A percentile compares a stretch with the other conserved stretches of the same genome.
Conservation (phyloP, 2,329 filamentous ascomycete species). For the Aspergillus fumigatus region DNA sequence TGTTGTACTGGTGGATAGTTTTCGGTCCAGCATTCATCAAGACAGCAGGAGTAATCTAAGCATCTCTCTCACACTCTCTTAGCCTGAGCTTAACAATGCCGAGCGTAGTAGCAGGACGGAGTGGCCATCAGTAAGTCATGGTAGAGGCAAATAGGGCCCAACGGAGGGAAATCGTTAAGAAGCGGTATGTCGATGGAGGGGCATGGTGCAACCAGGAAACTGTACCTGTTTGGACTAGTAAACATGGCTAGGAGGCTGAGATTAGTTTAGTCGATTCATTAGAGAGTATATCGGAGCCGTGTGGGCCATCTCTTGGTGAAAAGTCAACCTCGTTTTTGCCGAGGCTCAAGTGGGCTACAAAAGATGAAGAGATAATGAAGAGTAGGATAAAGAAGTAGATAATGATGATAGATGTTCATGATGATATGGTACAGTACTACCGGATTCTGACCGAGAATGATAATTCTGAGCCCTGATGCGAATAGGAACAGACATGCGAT, state of each 20-base stretch:
- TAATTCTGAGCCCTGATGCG: background rate
- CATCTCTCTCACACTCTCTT: background rate
- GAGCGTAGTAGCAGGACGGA: background rate
- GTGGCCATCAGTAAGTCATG: background rate
- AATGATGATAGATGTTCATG: background rate
- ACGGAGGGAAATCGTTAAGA: background rate
- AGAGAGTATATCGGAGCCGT: background rate
- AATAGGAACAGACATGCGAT: background rate
- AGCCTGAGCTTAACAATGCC: background rate
- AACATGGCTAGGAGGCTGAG: background rate
- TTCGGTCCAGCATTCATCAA: background rate
- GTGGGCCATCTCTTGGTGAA: background rate
- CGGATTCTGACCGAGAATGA: background rate
- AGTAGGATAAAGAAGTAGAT: background rate
- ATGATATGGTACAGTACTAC: background rate
- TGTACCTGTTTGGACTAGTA: background rate
- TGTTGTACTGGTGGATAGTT: background rate
- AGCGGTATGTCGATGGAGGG: background rate
- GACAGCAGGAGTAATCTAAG: background rate
- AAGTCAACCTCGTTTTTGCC: background rate
- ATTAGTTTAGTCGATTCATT: background rate
- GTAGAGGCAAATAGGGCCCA: background rate
- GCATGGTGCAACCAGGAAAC: background rate
- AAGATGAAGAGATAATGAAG: background rate
- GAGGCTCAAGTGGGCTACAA: background rate